Evolutionary conservation across 2,329 filamentous ascomycete genomes (phyloP).

Genomic region (Pleoardoris graminearum): DNA sequence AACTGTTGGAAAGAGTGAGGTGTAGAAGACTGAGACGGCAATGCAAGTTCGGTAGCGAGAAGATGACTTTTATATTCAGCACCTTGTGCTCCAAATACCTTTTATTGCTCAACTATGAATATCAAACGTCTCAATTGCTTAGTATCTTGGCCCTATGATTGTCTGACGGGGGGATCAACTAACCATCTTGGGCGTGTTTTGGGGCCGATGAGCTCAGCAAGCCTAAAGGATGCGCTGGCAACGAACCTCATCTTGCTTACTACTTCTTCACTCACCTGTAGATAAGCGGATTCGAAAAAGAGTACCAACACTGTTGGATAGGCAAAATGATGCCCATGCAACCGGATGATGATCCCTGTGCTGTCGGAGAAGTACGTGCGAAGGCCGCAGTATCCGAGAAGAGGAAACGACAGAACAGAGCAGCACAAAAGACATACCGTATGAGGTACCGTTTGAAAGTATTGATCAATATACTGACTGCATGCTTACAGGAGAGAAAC

Average conservation of each 20-base stretch:
- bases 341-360: not conserved
- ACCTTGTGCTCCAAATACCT: too few species aligned
- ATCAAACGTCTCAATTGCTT: too few species aligned
- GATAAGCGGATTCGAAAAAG: too few species aligned
- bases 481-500: not conserved
- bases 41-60: too few species aligned
- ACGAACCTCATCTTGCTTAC: not conserved
- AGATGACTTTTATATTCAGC: too few species aligned
- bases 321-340: not conserved
- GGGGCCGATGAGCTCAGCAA: not conserved
- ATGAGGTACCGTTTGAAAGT: not conserved
- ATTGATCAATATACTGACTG: not conserved
- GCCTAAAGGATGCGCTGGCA: not conserved
- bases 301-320: not conserved
- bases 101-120: too few species aligned
- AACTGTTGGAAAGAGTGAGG: too few species aligned
- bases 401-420: constrained; percentile 1
- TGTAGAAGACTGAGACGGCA: too few species aligned
- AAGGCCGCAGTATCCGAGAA: not conserved
- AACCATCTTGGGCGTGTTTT: not conserved
- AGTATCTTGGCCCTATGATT: too few species aligned
- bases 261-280: not conserved
- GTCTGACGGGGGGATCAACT: not conserved
- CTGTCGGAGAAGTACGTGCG: too few species aligned
- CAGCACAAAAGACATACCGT: not conserved